phyloP scores from a whole-genome alignment of 179 eudicot genomes.

The Silene coronaria region DNA sequence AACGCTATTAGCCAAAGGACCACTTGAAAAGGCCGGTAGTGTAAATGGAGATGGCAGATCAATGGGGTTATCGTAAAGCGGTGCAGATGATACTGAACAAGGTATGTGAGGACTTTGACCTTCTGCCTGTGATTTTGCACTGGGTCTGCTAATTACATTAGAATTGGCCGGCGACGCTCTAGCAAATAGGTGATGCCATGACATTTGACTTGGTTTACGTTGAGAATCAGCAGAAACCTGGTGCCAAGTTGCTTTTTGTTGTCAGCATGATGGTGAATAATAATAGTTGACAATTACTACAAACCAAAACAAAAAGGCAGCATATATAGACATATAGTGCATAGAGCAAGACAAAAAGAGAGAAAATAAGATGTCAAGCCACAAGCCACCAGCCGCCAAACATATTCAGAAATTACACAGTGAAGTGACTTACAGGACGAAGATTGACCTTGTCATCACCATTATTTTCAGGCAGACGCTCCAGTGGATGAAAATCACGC shows the following conservation, averaged over 20 bases:
- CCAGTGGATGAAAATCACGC: conserved; percentile 49
- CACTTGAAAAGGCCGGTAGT: conserved; percentile 51
- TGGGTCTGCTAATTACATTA: conserved; percentile 74
- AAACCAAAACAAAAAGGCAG: background rate
- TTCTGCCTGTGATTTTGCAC: conserved; percentile 50
- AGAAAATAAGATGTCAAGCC: background rate
- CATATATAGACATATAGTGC: background rate
- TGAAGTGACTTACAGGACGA: conserved; percentile 53
- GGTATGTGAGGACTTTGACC: conserved; percentile 44
- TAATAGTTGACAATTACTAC: background rate
- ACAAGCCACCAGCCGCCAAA: background rate
- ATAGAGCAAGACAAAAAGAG: background rate
- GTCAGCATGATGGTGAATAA: conserved; percentile 8
- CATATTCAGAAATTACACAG: conserved; percentile 4
- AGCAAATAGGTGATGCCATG: conserved; percentile 93
- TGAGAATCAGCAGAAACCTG: conserved; percentile 72
- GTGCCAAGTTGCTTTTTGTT: conserved; percentile 18
- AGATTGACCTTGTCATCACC: conserved; percentile 55
- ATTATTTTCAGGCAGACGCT: conserved; percentile 39
- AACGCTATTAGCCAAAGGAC: conserved; percentile 40
- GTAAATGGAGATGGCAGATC: conserved; percentile 71
- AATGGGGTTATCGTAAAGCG: conserved; percentile 71
- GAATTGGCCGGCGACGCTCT: conserved; percentile 49
- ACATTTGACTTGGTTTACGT: conserved; percentile 56
- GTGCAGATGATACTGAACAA: conserved; percentile 38